phyloP scores from a whole-genome alignment of 768 basidiomycete genomes.

The Asterophora parasitica region DNA sequence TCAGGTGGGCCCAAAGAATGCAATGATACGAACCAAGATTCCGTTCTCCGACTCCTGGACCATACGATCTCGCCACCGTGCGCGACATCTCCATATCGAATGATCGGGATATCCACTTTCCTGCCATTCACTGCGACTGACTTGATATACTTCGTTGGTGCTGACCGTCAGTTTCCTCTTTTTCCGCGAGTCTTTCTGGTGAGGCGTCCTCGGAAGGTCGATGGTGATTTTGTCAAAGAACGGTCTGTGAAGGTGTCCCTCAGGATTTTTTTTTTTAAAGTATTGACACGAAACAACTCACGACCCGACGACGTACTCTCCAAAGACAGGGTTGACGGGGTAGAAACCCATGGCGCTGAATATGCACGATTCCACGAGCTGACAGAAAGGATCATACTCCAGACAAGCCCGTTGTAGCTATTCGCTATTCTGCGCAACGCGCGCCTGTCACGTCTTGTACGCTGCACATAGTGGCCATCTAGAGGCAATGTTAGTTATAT shows the following conservation, averaged over 20 bases:
- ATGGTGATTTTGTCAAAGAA: slow-evolving; percentile 53
- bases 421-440: slow-evolving; percentile 65
- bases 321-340: slow-evolving; percentile 76
- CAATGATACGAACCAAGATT: neutral
- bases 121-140: slow-evolving; percentile 54
- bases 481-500: too few relatives aligned
- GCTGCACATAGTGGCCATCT: slow-evolving; percentile 81
- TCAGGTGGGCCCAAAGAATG: too few relatives aligned
- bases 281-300: too few relatives aligned
- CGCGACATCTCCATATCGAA: slow-evolving; percentile 48
- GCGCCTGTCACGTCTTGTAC: slow-evolving; percentile 63
- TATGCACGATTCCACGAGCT: slow-evolving; percentile 83
- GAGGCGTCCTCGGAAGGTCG: slow-evolving; percentile 39
- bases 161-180: slow-evolving; percentile 45
- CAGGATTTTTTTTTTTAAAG: too few relatives aligned
- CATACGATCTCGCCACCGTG: slow-evolving; percentile 16
- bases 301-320: too few relatives aligned
- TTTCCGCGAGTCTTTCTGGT: slow-evolving; percentile 1
- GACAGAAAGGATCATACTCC: too few relatives aligned
- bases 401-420: slow-evolving; percentile 70
- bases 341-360: slow-evolving; percentile 84
- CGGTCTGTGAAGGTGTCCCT: slow-evolving; percentile 26
- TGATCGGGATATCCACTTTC: slow-evolving; percentile 37
- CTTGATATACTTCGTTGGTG: slow-evolving; percentile 55
- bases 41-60: slow-evolving; percentile 17